These are phyloP conservation scores for Curvularia eragrostidis DNA, from an alignment of 2,329 filamentous ascomycete genomes.

Conservation along the genomic window DNA sequence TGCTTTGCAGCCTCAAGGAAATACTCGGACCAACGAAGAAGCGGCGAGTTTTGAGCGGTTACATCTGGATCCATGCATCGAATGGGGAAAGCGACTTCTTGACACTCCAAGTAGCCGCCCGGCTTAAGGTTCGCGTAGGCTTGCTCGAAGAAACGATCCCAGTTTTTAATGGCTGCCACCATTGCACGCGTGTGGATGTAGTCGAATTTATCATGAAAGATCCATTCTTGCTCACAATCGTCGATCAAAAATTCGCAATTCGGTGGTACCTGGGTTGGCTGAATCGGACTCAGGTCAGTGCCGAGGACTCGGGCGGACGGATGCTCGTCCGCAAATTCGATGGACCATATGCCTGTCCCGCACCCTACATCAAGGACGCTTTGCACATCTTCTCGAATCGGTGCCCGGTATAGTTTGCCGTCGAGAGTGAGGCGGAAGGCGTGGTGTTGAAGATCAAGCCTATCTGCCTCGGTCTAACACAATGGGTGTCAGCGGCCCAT, in stretches of 20 bases:
- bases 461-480: constrained; percentile 36
- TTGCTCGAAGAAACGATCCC: constrained; percentile 57
- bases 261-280: constrained; percentile 40
- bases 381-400: constrained; percentile 36
- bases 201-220: constrained; percentile 62
- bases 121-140: constrained; percentile 51
- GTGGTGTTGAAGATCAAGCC: constrained; percentile 45
- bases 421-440: constrained; percentile 44
- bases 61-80: constrained; percentile 33
- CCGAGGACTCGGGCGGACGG: constrained; percentile 44
- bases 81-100: constrained; percentile 49
- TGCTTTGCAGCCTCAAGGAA: constrained; percentile 35
- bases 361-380: constrained; percentile 43
- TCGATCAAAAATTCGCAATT: constrained; percentile 48
- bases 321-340: constrained; percentile 42
- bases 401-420: constrained; percentile 39
- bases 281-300: constrained; percentile 46
- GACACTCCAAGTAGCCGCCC: constrained; percentile 60
- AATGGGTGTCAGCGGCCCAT: constrained; percentile 7
- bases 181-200: constrained; percentile 63
- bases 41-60: constrained; percentile 30
- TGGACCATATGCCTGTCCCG: constrained; percentile 46
- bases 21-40: constrained; percentile 36
- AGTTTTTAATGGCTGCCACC: constrained; percentile 62
- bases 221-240: constrained; percentile 60